phyloP scores from a whole-genome alignment of 2,329 filamentous ascomycete genomes.

The Cladosporium sp. region DNA sequence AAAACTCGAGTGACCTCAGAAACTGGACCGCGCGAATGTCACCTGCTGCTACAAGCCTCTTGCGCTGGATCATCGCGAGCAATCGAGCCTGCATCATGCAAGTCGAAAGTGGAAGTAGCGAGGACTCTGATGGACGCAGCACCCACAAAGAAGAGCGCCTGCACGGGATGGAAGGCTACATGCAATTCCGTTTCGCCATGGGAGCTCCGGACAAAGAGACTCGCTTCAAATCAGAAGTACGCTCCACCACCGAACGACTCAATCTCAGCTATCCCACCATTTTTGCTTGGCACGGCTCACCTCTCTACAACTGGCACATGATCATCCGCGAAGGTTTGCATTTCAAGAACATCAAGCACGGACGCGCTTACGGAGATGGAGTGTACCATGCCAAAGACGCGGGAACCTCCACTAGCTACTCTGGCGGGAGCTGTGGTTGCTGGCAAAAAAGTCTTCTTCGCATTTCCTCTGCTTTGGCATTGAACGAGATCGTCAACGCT shows the following conservation, averaged over 20 bases:
- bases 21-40: constrained; percentile 59
- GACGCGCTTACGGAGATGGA: constrained; percentile 71
- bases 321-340: constrained; percentile 81
- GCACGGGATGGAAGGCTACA: constrained; percentile 60
- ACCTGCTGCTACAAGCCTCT: constrained; percentile 60
- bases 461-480: constrained; percentile 58
- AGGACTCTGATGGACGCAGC: background rate
- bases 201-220: constrained; percentile 84
- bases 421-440: constrained; percentile 12
- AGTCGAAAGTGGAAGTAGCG: constrained; percentile 56
- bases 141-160: constrained; percentile 43
- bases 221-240: constrained; percentile 63
- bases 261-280: constrained; percentile 59
- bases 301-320: constrained; percentile 77
- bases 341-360: constrained; percentile 59
- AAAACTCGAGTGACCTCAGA: constrained; percentile 38
- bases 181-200: constrained; percentile 85
- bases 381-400: constrained; percentile 71
- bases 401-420: constrained; percentile 54
- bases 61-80: constrained; percentile 87
- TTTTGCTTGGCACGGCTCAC: constrained; percentile 84
- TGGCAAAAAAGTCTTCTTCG: constrained; percentile 68
- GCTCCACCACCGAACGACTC: constrained; percentile 38
- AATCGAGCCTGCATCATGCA: constrained; percentile 84
- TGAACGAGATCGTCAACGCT: constrained; percentile 83